Evolutionary conservation across 768 basidiomycete species (phyloP).

Genomic region (Clathrus columnatus): DNA sequence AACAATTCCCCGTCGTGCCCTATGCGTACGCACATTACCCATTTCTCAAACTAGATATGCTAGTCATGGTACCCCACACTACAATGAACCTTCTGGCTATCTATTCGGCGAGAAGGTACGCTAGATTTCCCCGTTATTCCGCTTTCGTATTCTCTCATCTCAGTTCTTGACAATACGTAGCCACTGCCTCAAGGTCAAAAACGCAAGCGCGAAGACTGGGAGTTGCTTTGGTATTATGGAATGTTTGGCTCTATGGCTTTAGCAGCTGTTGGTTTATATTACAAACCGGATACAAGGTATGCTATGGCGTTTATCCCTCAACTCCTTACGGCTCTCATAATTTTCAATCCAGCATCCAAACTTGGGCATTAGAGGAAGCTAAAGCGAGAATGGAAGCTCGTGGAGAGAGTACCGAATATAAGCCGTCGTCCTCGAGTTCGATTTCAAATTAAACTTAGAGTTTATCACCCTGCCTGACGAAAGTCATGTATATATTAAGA

Average conservation of each 20-base stretch:
- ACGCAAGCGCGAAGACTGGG: conserved; percentile 85
- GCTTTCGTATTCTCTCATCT: neutral
- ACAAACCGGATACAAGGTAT: conserved; percentile 91
- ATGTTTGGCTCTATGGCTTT: conserved; percentile 86
- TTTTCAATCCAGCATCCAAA: conserved; percentile 62
- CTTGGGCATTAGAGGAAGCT: conserved; percentile 88
- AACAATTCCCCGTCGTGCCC: conserved; percentile 6
- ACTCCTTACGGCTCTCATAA: neutral
- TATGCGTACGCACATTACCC: neutral
- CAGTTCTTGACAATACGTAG: conserved; percentile 27
- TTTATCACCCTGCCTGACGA: neutral
- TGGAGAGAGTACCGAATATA: conserved; percentile 84
- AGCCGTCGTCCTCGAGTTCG: conserved; percentile 33
- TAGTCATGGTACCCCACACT: conserved; percentile 55
- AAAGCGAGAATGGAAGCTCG: conserved; percentile 85
- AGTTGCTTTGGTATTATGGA: conserved; percentile 81
- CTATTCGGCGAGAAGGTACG: conserved; percentile 85
- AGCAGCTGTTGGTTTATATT: conserved; percentile 69
- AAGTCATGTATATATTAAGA: neutral
- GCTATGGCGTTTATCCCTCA: conserved; percentile 18
- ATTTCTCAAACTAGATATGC: conserved; percentile 8
- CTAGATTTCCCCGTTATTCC: neutral
- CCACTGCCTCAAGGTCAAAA: conserved; percentile 75
- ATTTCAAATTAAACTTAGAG: neutral
- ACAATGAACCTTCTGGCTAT: conserved; percentile 82